phyloP scores from a whole-genome alignment of 73 alveolate genomes.

The Vitrella brassicaformis region DNA sequence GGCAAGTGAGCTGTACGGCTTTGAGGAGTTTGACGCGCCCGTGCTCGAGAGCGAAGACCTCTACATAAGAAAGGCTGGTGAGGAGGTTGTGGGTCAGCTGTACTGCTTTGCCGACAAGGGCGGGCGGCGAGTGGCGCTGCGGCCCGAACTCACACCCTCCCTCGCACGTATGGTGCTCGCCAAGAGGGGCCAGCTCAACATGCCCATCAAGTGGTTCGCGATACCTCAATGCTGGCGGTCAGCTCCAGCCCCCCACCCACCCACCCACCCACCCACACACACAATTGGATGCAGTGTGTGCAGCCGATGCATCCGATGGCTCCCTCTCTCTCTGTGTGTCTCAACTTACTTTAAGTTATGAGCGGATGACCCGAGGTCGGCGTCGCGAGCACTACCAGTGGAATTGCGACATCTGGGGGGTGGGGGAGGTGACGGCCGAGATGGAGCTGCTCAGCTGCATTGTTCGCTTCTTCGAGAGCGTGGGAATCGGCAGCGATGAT shows the following conservation, averaged over 20 bases:
- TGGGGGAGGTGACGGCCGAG: no score
- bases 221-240: conserved; percentile 39
- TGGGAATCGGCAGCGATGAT: not conserved
- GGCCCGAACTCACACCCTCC: conserved; percentile 37
- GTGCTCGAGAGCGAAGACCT: conserved; percentile 32
- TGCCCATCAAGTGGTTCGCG: conserved; percentile 13
- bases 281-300: not conserved
- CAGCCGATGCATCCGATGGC: not conserved
- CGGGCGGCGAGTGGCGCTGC: conserved; percentile 18
- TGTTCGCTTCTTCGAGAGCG: no score
- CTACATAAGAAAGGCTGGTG: conserved; percentile 36
- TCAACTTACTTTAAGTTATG: not conserved
- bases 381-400: not conserved
- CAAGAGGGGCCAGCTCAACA: not conserved
- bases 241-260: conserved; percentile 20
- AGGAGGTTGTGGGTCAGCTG: conserved; percentile 31
- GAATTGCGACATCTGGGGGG: not conserved
- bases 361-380: not conserved
- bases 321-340: not conserved
- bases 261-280: no score
- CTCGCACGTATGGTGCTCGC: not conserved
- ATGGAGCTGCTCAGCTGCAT: no score
- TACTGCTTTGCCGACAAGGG: conserved; percentile 25
- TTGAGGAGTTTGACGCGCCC: conserved; percentile 26
- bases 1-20: conserved; percentile 1